Conservation (phyloP, 805 yeast genomes). For the Grigorovia yakushimaensis region DNA sequence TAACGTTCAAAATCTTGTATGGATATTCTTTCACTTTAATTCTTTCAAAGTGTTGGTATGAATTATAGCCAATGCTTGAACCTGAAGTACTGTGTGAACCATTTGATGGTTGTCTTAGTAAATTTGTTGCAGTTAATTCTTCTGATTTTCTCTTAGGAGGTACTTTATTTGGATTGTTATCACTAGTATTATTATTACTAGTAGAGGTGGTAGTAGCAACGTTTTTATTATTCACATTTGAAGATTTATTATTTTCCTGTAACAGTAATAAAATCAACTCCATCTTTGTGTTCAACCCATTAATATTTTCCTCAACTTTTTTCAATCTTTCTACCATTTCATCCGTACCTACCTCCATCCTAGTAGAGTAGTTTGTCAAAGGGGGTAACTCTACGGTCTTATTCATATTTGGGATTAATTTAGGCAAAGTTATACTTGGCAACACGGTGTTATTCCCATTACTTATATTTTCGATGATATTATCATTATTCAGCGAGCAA, state of each 20-base stretch:
- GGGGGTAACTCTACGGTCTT: background rate
- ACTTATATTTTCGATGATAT: background rate
- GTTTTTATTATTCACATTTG: too few relatives aligned
- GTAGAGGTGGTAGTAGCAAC: too few relatives aligned
- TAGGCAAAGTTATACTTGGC: background rate
- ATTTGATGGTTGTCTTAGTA: background rate
- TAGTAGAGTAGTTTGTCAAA: background rate
- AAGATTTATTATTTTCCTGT: background rate
- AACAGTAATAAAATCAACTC: constrained; percentile 11
- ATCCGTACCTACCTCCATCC: background rate
- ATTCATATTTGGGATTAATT: background rate
- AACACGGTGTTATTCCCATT: background rate
- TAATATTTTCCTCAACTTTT: constrained; percentile 21
- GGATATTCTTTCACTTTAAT: constrained; percentile 30
- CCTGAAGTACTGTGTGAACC: background rate
- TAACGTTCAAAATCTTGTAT: constrained; percentile 28
- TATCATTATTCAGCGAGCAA: constrained; percentile 33
- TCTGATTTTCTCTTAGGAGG: background rate
- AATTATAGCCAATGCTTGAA: background rate
- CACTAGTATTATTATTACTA: too few relatives aligned
- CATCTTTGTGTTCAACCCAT: constrained; percentile 13
- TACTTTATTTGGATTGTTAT: background rate
- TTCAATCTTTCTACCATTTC: constrained; percentile 10
- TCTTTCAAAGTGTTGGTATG: background rate
- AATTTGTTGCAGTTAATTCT: background rate